Evolutionary conservation across 108 stramenopile species (phyloP), one percentile per base, ranked within the genome.

Genomic region (Fragilariopsis cylindrus): DNA sequence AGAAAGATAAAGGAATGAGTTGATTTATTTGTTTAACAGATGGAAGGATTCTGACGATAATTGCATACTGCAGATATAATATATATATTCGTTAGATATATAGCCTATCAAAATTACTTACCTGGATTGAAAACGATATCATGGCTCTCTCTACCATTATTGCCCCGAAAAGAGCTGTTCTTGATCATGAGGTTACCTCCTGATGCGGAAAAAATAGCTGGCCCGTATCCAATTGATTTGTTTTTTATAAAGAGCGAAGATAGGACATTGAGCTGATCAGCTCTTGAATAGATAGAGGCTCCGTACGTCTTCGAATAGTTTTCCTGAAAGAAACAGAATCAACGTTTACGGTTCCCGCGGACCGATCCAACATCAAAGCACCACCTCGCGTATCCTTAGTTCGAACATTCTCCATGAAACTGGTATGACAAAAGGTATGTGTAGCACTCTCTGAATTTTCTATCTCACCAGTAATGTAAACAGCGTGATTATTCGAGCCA

Each of bases 271-370:
- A 76, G 48, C 42, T 76, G 75, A 40, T 63, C 52, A 3, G 68
- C 57, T 69, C 75, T 46, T 5, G 75, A 53, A 47, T 76, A 76
- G 40, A 76, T 55, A 3, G 68, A 67, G 3, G 75, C 75, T 21
- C 75, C 75, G 55, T 47, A 44, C 3, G 75, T 76, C 30, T 16
- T 44, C 39, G 63, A 65, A 67, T 49, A 60, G 68, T 76, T 76
- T 67, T 70, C 53, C 5, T 19, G 46, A 60, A 76, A 76, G 56
- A 58, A 70, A 67, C 75, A 69, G 54, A 18, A 9, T 55, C 44
- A 0, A 76, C 46, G 62, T 76, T 76, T 11, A 76, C 58, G 12
- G 65, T 76, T 5, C 75, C 75, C 11, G 75, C 42, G 39, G 41
- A 45, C 13, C 15, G n/a, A 15, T 69, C 56, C 15, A 67, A 48